Base-by-base conservation (phyloP, 495 filamentous ascomycete genomes). In the Annulohypoxylon maeteangense region DNA sequence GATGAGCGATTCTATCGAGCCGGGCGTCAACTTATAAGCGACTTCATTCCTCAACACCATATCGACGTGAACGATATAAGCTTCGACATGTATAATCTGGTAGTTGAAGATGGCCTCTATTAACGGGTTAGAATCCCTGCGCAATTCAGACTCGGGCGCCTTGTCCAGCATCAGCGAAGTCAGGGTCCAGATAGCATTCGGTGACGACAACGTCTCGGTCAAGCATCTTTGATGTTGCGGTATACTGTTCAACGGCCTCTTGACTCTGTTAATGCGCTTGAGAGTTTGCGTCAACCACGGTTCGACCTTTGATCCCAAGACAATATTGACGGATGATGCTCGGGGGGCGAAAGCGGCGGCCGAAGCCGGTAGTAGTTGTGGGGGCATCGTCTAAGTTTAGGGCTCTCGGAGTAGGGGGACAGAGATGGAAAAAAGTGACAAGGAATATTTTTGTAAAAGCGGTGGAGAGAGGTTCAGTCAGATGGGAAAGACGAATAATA, bases 31-130 rank as follows among this genome's bases (percentile, higher is more conserved):
- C 85, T 99, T 99, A 88, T 93, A 98, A 62, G 95, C 96, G 65
- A 99, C 94, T 81, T 99, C 95, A 77, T 97, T 97, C 79, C 94
- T 90, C 62, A 95, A 90, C 50, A 99, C 95, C 92, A 99, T 95
- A 83, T 99, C 95, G 80, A 99, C 93, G 81, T 98, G 96, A 65
- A 99, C 95, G 71, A 98, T 93, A 81, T 99, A 99, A 53, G 95
- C 96, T 82, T 98, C 94, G 68, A 98, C 86, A 78, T 97, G 92
- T 80, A 97, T 86, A 82, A 97, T 89, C 86, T 97, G 92, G 80
- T 93, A 95, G 85, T 97, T 97, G 87, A 92, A 92, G 64, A 98
- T 81, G 62, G 92, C 93, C 82, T 98, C 95, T 70, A 97, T 85
- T 63, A 98, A 84, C 47, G 94, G 92, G 78, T 98, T 94, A 42